Percentiles rank a stretch among this genome's conserved stretches.
Evolutionary conservation across 768 basidiomycete genomes (phyloP).

Genomic region (Tricholoma terreum): DNA sequence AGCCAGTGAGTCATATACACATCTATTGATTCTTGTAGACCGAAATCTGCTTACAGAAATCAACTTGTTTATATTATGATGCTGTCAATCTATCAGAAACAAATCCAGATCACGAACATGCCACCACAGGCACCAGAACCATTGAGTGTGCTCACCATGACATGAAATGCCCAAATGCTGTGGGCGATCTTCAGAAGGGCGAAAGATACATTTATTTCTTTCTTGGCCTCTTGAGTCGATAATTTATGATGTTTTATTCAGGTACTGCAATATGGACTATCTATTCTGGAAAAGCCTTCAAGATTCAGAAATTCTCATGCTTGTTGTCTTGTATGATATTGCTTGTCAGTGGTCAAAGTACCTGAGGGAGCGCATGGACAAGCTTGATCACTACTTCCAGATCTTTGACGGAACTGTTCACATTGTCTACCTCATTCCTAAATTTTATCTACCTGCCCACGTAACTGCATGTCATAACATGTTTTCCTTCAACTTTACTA

Average conservation of each 20-base stretch:
- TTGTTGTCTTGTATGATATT: constrained; percentile 32
- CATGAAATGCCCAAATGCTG: no score
- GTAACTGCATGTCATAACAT: no score
- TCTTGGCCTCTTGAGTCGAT: not conserved
- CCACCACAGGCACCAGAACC: constrained; percentile 19
- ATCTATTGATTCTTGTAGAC: not conserved
- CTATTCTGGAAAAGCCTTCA: constrained; percentile 23
- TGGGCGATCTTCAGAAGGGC: constrained; percentile 30
- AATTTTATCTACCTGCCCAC: constrained; percentile 21
- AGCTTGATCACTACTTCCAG: constrained; percentile 4
- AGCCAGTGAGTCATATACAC: constrained; percentile 17
- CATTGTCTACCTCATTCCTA: constrained; percentile 22
- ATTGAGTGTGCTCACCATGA: constrained; percentile 24
- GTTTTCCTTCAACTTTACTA: no score
- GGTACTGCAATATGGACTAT: constrained; percentile 35
- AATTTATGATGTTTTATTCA: constrained; percentile 4
- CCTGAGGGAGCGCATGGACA: constrained; percentile 14
- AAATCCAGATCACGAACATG: constrained; percentile 18
- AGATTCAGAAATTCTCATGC: not conserved
- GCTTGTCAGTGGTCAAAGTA: constrained; percentile 28
- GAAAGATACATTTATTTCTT: not conserved
- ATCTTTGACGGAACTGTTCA: not conserved
- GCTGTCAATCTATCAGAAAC: constrained; percentile 23
- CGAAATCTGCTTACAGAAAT: constrained; percentile 18
- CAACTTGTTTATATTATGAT: constrained; percentile 26